Conservation (phyloP, 768 basidiomycete species). For the Hygrocybe punicea region DNA sequence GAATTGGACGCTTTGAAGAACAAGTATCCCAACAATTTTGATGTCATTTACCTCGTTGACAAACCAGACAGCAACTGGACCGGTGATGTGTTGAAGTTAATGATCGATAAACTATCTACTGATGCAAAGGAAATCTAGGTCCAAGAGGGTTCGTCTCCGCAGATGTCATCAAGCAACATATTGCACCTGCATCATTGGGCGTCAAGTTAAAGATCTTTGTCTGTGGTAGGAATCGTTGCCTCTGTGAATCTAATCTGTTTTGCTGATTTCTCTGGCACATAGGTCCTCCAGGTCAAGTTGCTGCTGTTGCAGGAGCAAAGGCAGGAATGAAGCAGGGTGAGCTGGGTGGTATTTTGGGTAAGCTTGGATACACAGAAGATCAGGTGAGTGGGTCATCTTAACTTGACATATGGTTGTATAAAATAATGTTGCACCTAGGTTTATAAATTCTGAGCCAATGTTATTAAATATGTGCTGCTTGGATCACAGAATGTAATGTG, state of each 20-base stretch:
- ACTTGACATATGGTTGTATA: not conserved
- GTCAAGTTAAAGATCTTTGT: slow-evolving; percentile 87
- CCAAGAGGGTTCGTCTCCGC: slow-evolving; percentile 70
- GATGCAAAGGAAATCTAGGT: slow-evolving; percentile 35
- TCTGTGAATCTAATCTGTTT: slow-evolving; percentile 4
- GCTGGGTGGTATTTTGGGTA: slow-evolving; percentile 77
- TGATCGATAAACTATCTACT: slow-evolving; percentile 5
- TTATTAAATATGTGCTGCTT: not conserved
- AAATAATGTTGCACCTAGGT: slow-evolving; percentile 1
- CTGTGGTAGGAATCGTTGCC: slow-evolving; percentile 57
- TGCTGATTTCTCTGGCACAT: not conserved
- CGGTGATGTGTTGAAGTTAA: slow-evolving; percentile 41
- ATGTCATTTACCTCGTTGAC: slow-evolving; percentile 85
- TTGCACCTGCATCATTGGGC: slow-evolving; percentile 57
- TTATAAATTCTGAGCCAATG: slow-evolving; percentile 4
- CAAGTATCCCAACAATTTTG: slow-evolving; percentile 66
- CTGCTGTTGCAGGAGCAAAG: slow-evolving; percentile 85
- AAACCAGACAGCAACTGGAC: slow-evolving; percentile 56
- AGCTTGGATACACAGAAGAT: slow-evolving; percentile 78
- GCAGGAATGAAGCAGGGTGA: slow-evolving; percentile 84
- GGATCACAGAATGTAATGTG: not conserved
- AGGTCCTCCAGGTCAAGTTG: slow-evolving; percentile 88
- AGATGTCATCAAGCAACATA: slow-evolving; percentile 70
- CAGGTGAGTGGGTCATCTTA: slow-evolving; percentile 52
- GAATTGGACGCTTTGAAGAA: slow-evolving; percentile 69